Percentiles rank a stretch among this genome's conserved stretches.
Conservation (phyloP, 225 moss, liverwort and hornwort species). For the Polytrichum commune region DNA sequence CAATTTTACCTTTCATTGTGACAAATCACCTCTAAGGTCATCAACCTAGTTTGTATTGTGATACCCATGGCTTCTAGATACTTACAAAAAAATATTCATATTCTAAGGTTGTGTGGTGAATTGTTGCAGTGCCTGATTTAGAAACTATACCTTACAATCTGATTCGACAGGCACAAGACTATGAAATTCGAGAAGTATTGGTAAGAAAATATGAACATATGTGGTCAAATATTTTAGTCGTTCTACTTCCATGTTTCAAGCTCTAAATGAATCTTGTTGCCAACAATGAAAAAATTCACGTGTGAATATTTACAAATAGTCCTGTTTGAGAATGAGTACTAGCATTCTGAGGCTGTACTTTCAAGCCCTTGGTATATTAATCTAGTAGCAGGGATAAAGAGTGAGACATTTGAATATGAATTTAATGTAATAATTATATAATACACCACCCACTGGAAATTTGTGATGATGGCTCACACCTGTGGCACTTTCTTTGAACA, state of each 20-base stretch:
- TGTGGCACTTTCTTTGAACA: constrained; percentile 9
- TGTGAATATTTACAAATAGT: constrained; percentile 4
- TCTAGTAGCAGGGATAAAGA: not conserved
- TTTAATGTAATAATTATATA: too few relatives aligned
- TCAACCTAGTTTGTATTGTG: too few relatives aligned
- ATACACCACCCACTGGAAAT: too few relatives aligned
- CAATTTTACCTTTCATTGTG: too few relatives aligned
- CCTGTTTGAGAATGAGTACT: constrained; percentile 1
- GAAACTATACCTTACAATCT: constrained; percentile 87
- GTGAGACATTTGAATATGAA: not conserved
- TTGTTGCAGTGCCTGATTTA: constrained; percentile 79
- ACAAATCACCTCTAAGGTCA: too few relatives aligned
- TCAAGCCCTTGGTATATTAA: constrained; percentile 8
- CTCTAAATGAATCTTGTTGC: not conserved
- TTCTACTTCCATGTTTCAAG: too few relatives aligned
- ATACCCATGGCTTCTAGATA: not conserved
- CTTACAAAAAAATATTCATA: not conserved
- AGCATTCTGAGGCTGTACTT: not conserved
- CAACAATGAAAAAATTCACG: not conserved
- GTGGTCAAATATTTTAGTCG: not conserved
- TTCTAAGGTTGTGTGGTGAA: not conserved
- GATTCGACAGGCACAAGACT: constrained; percentile 58
- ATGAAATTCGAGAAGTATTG: constrained; percentile 80
- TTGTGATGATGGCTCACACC: too few relatives aligned
- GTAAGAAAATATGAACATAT: constrained; percentile 25